Evolutionary conservation across 2,329 filamentous ascomycete species (phyloP).

Genomic region (Ophiognomonia clavigignenti-juglandacearum): DNA sequence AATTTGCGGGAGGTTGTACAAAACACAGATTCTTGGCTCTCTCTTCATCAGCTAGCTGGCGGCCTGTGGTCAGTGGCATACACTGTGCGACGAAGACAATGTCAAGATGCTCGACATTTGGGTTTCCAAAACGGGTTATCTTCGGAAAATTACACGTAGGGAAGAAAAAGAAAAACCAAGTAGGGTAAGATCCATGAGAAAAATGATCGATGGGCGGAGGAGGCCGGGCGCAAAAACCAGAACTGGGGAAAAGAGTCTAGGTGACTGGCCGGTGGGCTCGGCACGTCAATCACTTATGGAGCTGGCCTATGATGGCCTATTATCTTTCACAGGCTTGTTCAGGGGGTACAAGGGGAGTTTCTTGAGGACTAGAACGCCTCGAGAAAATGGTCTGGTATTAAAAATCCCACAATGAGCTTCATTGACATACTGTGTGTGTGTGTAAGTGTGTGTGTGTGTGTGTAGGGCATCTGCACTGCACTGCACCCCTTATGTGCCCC

Average conservation of each 20-base stretch:
- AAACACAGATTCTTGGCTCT: background rate
- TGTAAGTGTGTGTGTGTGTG: no score
- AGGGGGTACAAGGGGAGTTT: background rate
- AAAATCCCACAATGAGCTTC: background rate
- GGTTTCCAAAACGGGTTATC: background rate
- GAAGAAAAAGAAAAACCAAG: background rate
- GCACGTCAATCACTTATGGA: background rate
- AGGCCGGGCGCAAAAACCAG: background rate
- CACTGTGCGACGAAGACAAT: background rate
- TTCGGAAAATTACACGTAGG: background rate
- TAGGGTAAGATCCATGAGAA: background rate
- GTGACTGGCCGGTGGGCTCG: background rate
- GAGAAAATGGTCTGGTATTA: background rate
- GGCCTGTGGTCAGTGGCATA: background rate
- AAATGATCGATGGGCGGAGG: background rate
- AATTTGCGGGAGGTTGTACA: background rate
- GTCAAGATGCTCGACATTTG: background rate
- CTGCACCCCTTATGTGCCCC: constrained; percentile 3
- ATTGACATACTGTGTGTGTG: background rate
- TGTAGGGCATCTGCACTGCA: no score
- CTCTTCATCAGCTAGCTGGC: background rate
- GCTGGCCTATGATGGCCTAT: background rate
- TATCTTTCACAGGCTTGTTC: background rate
- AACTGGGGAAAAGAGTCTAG: background rate
- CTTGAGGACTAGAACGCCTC: background rate